phyloP scores from a whole-genome alignment of 768 basidiomycete species.

The Neoboletus brunneissimus region DNA sequence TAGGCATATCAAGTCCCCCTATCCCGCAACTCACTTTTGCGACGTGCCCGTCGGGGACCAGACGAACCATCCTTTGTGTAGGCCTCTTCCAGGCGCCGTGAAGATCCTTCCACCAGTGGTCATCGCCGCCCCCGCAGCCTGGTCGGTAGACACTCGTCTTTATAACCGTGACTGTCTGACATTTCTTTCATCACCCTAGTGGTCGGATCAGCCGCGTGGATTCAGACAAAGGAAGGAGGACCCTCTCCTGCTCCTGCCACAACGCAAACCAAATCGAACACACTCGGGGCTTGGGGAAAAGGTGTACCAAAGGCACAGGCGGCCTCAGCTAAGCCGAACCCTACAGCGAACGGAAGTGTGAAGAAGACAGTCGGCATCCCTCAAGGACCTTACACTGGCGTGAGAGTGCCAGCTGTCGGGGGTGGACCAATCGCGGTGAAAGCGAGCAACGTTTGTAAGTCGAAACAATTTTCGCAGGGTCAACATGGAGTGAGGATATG shows the following conservation, averaged over 20 bases:
- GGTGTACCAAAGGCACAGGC: slow-evolving; percentile 13
- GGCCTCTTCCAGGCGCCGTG: slow-evolving; percentile 39
- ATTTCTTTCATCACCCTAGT: slow-evolving; percentile 13
- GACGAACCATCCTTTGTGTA: slow-evolving; percentile 40
- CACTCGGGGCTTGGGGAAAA: slow-evolving; percentile 18
- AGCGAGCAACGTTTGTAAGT: slow-evolving; percentile 30
- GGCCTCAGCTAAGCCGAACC: slow-evolving; percentile 2
- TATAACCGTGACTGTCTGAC: slow-evolving; percentile 2
- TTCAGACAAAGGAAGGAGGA: slow-evolving; percentile 12
- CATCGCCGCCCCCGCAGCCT: slow-evolving; percentile 27
- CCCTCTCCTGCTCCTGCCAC: neutral
- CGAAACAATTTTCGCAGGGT: neutral
- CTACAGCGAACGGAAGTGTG: slow-evolving; percentile 23
- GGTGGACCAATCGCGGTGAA: slow-evolving; percentile 29
- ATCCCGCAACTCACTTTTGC: slow-evolving; percentile 40
- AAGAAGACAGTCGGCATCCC: slow-evolving; percentile 12
- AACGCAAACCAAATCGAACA: neutral
- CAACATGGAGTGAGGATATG: neutral
- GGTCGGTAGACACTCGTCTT: slow-evolving; percentile 25
- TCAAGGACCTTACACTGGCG: slow-evolving; percentile 1
- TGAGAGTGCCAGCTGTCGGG: slow-evolving; percentile 26
- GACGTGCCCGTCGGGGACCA: slow-evolving; percentile 38
- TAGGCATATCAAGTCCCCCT: slow-evolving; percentile 38
- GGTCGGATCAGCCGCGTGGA: slow-evolving; percentile 30
- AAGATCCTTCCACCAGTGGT: slow-evolving; percentile 26